These are phyloP conservation scores for Metschnikowia sp. DNA, from an alignment of 805 yeast species.

Conservation along the genomic window DNA sequence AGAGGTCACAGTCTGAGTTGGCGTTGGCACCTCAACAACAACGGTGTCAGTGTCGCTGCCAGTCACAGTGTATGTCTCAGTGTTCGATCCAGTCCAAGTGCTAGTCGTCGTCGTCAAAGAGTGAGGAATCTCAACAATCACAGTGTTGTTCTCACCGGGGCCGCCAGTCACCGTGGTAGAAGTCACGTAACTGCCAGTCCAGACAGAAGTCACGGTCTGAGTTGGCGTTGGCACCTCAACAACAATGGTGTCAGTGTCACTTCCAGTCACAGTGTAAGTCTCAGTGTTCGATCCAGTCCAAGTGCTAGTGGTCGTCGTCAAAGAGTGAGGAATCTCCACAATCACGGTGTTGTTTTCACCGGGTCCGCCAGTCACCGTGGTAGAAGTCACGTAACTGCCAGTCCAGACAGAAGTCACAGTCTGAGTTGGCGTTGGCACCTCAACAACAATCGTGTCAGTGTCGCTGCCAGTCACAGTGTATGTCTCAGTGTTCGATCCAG, in stretches of 20 bases:
- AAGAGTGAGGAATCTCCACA: slow-evolving; percentile 8
- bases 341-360: slow-evolving; percentile 12
- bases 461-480: slow-evolving; percentile 4
- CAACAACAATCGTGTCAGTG: slow-evolving; percentile 3
- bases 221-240: slow-evolving; percentile 6
- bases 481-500: slow-evolving; percentile 6
- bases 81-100: too few species aligned
- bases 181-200: too few species aligned
- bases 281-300: neutral
- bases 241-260: slow-evolving; percentile 6
- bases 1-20: too few species aligned
- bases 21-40: too few species aligned
- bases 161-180: too few species aligned
- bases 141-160: neutral
- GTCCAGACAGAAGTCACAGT: slow-evolving; percentile 10
- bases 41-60: too few species aligned
- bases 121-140: neutral
- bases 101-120: too few species aligned
- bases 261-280: neutral
- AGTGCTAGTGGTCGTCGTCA: neutral
- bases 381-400: neutral
- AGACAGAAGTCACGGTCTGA: neutral
- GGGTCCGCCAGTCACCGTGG: slow-evolving; percentile 7
- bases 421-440: slow-evolving; percentile 13
- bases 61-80: too few species aligned